Conservation (phyloP, 345 rosid genomes). For the Lepidium sativum region DNA sequence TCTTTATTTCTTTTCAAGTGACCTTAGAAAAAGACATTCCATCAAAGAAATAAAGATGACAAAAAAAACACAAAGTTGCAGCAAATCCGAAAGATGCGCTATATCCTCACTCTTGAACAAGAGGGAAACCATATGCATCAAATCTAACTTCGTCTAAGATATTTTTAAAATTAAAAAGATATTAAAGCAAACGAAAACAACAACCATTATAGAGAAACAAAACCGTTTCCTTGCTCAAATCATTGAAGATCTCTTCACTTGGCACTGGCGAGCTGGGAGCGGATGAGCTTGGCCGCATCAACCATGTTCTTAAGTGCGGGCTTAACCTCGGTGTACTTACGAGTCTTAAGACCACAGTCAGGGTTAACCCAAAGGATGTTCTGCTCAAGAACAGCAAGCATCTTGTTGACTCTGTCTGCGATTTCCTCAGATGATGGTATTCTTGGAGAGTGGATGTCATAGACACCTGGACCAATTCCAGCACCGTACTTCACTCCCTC, state of each 20-base stretch:
- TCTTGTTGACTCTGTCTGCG: slow-evolving; percentile 94
- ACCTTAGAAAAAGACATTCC: slow-evolving; percentile 17
- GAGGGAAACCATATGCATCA: slow-evolving; percentile 21
- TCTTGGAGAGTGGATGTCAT: slow-evolving; percentile 97
- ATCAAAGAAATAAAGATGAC: neutral
- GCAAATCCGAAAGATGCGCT: slow-evolving; percentile 10
- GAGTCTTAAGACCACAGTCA: slow-evolving; percentile 97
- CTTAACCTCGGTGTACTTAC: slow-evolving; percentile 82
- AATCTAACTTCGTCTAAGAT: slow-evolving; percentile 19
- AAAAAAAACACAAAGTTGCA: neutral
- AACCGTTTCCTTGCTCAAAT: neutral
- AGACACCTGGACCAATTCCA: slow-evolving; percentile 97
- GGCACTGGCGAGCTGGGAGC: slow-evolving; percentile 84
- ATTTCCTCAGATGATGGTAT: slow-evolving; percentile 92
- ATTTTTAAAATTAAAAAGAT: neutral
- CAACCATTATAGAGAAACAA: slow-evolving; percentile 8
- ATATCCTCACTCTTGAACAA: neutral
- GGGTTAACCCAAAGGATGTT: slow-evolving; percentile 99
- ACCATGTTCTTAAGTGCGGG: slow-evolving; percentile 92
- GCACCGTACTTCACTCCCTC: slow-evolving; percentile 98
- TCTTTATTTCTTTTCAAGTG: slow-evolving; percentile 13
- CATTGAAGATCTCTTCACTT: slow-evolving; percentile 43
- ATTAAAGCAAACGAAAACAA: slow-evolving; percentile 23
- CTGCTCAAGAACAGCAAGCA: slow-evolving; percentile 92
- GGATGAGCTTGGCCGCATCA: slow-evolving; percentile 86